Evolutionary conservation across 169 alveolate genomes (phyloP), one percentile per base, ranked within the genome.

Genomic region (Cyclospora cayetanensis): DNA sequence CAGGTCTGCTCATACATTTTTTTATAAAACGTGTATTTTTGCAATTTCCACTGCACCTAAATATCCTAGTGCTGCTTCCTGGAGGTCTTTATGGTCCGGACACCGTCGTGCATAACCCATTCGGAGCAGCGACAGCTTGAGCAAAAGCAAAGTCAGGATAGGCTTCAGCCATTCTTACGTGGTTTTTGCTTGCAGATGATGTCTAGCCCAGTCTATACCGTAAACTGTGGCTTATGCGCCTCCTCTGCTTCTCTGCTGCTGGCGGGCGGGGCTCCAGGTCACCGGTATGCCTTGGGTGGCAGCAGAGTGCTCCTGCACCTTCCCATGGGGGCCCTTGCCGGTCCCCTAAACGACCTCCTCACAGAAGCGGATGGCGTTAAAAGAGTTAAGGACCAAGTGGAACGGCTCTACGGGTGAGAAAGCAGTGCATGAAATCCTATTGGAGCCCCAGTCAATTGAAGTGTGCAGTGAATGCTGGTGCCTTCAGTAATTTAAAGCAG

Each of bases 311-410:
- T 76, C 46, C 86, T 76, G 86, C 86, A 76, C 12, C 52, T 76
- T 31, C 86, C 86, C 15, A 76, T 76, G 86, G 86, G 86, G 86
- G 39, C 86, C 41, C 86, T 76, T 5, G 86, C 46, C 55, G 86
- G 86, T 66, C 66, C 86, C 68, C 68, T 76, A 27, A 25, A 42
- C 4, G 46, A 42, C 25, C 42, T 76, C 1, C 4, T n/a, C 1
- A 42, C 3, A 18, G 86, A 76, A 15, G 65, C 86, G 25, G 68
- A 1, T 22, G 86, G 35, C 20, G 86, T 76, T 4, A 25, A 43
- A 66, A n/a, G 86, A 27, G 86, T 43, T 2, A 50, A 34, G 2
- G 27, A 1, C 42, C 86, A 76, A 76, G n/a, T 76, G 1, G 46
- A 76, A 7, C 12, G 68, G 55, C 86, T 76, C 27, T 76, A 76